Percentiles rank a stretch among this genome's conserved stretches.
Evolutionary conservation across 345 rosid genomes (phyloP).

Genomic region (Raphanus raphanistrum): DNA sequence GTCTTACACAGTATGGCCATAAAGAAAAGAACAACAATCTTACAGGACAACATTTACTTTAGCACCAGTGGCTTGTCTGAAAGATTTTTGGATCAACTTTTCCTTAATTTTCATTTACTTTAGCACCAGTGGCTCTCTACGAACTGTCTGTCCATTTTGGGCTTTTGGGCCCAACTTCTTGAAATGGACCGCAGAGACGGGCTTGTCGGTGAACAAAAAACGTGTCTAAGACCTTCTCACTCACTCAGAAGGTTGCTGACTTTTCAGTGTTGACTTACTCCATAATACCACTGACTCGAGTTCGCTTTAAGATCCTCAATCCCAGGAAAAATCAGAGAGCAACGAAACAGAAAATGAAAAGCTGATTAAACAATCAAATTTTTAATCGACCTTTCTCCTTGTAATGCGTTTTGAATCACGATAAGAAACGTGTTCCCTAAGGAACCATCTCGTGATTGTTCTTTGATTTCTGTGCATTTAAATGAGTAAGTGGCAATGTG

Average conservation of each 20-base stretch:
- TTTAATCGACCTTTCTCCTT: conserved; percentile 15
- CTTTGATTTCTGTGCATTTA: conserved; percentile 21
- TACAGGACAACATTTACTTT: too few species aligned
- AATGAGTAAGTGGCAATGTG: too few species aligned
- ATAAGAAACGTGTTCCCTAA: conserved; percentile 14
- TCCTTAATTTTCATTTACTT: background rate
- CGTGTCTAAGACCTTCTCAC: background rate
- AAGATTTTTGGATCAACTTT: background rate
- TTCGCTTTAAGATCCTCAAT: conserved; percentile 32
- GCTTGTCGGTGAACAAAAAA: background rate
- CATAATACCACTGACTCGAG: conserved; percentile 3
- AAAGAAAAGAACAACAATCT: too few species aligned
- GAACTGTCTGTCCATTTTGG: background rate
- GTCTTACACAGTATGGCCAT: too few species aligned
- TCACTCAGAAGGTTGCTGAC: background rate
- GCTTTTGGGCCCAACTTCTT: background rate
- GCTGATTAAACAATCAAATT: background rate
- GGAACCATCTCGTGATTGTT: background rate
- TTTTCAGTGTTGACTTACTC: conserved; percentile 12
- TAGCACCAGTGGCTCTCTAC: too few species aligned
- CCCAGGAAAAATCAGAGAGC: conserved; percentile 8
- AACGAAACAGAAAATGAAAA: background rate
- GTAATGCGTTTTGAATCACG: conserved; percentile 29
- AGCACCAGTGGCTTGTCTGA: background rate
- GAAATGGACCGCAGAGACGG: background rate